Percentiles rank a stretch among this genome's conserved stretches.
Evolutionary conservation across 345 rosid genomes (phyloP).

Genomic region (Linum tenue): DNA sequence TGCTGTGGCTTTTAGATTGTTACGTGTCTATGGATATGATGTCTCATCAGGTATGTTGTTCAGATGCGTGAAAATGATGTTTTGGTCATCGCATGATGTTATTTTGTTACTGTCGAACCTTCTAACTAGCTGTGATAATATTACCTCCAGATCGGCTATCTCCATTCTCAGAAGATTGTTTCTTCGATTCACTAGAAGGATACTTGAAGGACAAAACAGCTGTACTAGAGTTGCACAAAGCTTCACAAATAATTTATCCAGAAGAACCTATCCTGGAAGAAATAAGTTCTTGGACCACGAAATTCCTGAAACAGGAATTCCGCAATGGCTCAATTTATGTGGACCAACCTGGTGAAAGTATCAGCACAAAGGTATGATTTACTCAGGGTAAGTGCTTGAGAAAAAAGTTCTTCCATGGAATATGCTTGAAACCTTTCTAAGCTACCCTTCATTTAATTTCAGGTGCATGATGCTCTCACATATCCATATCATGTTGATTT

Average conservation of each 20-base stretch:
- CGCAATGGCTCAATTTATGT: neutral
- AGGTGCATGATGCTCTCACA: constrained; percentile 60
- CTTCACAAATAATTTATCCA: constrained; percentile 12
- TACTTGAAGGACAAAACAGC: neutral
- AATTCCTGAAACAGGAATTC: neutral
- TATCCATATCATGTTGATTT: constrained; percentile 45
- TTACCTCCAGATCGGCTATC: neutral
- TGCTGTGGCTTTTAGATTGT: constrained; percentile 12
- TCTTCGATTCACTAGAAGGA: neutral
- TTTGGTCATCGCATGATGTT: neutral
- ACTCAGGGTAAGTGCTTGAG: no score
- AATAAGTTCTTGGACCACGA: constrained; percentile 6
- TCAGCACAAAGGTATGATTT: no score
- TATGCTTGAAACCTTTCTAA: neutral
- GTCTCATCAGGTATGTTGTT: constrained; percentile 8
- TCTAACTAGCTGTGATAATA: neutral
- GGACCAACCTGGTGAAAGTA: no score
- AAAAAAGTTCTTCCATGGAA: neutral
- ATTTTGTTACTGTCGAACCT: neutral
- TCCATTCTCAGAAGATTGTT: constrained; percentile 1
- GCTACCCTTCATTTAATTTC: constrained; percentile 17
- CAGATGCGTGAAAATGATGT: neutral
- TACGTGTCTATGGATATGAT: constrained; percentile 11
- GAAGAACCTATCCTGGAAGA: constrained; percentile 9
- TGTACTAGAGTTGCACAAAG: constrained; percentile 9